phyloP scores from a whole-genome alignment of 352 stramenopile species.

The Thraustotheca clavata region DNA sequence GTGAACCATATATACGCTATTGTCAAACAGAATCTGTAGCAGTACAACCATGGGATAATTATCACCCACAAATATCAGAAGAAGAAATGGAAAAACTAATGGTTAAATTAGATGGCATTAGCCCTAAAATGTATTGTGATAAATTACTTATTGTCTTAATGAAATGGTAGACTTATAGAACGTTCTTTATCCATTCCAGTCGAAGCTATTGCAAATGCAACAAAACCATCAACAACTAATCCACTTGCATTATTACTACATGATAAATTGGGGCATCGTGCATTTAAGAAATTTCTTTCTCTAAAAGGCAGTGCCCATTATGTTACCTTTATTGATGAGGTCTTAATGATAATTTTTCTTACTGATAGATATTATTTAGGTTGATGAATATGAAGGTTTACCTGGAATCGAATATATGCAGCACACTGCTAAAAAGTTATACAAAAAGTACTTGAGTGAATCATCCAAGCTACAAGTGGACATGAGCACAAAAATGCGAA shows the following conservation, averaged over 20 bases:
- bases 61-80: slow-evolving; percentile 6
- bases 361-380: background rate
- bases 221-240: background rate
- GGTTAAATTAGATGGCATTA: slow-evolving; percentile 1
- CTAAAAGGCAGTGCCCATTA: slow-evolving; percentile 4
- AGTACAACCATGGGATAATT: slow-evolving; percentile 13
- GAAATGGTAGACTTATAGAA: background rate
- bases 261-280: slow-evolving; percentile 14
- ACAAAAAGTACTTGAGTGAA: slow-evolving; percentile 74
- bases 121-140: background rate
- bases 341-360: background rate
- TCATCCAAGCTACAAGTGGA: slow-evolving; percentile 70
- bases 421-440: slow-evolving; percentile 80
- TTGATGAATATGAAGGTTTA: slow-evolving; percentile 11
- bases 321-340: slow-evolving; percentile 14
- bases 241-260: slow-evolving; percentile 14
- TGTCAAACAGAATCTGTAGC: background rate
- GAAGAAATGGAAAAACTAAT: background rate
- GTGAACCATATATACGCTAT: background rate
- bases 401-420: slow-evolving; percentile 51
- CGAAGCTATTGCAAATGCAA: background rate
- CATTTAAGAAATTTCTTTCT: slow-evolving; percentile 15
- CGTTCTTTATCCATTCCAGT: background rate
- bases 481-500: slow-evolving; percentile 72
- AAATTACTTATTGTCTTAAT: background rate